Base-by-base conservation (phyloP, 73 alveolate species). In the Paraurostyla sp. region DNA sequence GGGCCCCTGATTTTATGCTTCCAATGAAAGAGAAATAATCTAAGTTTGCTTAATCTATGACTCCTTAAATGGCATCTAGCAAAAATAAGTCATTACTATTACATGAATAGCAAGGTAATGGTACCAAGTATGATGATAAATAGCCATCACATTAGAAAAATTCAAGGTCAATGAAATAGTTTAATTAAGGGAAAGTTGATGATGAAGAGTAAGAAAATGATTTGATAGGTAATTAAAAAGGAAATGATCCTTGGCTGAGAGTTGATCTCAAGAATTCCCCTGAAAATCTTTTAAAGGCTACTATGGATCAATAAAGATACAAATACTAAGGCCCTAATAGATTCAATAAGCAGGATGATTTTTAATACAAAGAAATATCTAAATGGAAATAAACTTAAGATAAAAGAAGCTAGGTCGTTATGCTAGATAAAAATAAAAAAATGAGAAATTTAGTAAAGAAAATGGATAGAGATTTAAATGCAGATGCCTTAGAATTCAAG, bases 161-260 rank as follows among this genome's bases (percentile, higher is more conserved):
- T n/a, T n/a, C n/a, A n/a, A n/a, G n/a, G n/a, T n/a, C n/a, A n/a
- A n/a, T n/a, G n/a, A n/a, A n/a, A n/a, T n/a, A n/a, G n/a, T 27
- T 45, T 27, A 4, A 60, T 13, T 38, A 18, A 32, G 82, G 54
- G 1, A 15, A 4, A 16, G 22, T 38, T 13, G 41, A 65, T 22
- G 82, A 65, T 65, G 58, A 65, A 38, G 58, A 65, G 9, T 38
- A 40, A n/a, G 82, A 65, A 11, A 58, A 65, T 22, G 58, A 65
- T 6, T 3, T 13, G 23, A 1, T 2, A 15, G 11, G 60, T 15
- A 30, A 32, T 38, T 7, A 36, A 7, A 3, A 73, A 49, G 27
- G 7, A 3, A 13, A 73, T 23, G 86, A 73, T 36, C 86, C 86
- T n/a, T 73, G 86, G 86, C 9, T 29, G 22, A 42, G 86, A 45